Conservation (phyloP, 176 grass and related monocot species). For the Olyra latifolia region DNA sequence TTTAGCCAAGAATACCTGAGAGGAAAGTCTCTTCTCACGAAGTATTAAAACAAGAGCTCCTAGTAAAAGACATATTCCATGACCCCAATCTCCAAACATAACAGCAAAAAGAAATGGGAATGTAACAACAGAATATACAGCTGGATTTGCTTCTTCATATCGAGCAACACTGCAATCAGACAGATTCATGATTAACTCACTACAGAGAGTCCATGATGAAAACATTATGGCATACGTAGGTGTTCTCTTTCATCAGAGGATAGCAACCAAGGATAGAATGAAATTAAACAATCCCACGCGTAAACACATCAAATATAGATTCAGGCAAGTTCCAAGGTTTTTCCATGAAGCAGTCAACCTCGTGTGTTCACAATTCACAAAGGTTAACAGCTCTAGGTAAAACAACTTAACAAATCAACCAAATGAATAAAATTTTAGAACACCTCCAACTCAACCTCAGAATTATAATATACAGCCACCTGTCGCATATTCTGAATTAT, state of each 20-base stretch:
- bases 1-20: conserved; percentile 58
- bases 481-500: neutral
- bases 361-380: neutral
- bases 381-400: neutral
- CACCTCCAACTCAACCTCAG: neutral
- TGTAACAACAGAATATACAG: conserved; percentile 95
- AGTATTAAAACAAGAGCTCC: conserved; percentile 93
- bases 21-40: conserved; percentile 92
- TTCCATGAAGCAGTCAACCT: conserved; percentile 8
- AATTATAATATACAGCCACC: neutral
- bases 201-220: neutral
- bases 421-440: conserved; percentile 6
- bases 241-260: conserved; percentile 26
- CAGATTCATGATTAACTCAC: conserved; percentile 23
- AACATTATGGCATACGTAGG: neutral
- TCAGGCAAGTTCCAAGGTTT: conserved; percentile 11
- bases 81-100: conserved; percentile 99
- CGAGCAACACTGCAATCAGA: conserved; percentile 75
- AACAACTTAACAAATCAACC: neutral
- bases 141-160: conserved; percentile 98
- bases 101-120: conserved; percentile 99
- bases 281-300: conserved; percentile 1
- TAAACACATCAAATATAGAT: neutral
- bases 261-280: neutral
- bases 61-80: conserved; percentile 95